These are phyloP conservation scores for Allantophomopsis cytisporea DNA, from an alignment of 2,329 filamentous ascomycete species.

Conservation along the genomic window DNA sequence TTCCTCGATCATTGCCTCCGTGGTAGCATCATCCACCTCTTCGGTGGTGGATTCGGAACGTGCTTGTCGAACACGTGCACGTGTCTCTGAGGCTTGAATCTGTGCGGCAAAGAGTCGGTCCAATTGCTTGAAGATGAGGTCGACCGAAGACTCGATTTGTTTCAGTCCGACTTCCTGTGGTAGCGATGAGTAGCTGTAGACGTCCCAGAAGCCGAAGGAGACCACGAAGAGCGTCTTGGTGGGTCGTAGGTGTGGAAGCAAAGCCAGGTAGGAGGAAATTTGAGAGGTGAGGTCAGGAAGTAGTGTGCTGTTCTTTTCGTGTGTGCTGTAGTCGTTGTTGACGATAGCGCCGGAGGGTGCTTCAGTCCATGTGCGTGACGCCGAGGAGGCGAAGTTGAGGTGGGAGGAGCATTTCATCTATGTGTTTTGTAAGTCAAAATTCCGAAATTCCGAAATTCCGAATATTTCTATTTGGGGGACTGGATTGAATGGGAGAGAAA, in stretches of 20 bases:
- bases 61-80: background rate
- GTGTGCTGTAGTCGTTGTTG: background rate
- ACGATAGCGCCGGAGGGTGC: constrained; percentile 11
- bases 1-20: background rate
- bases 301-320: background rate
- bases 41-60: background rate
- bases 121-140: constrained; percentile 14
- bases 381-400: constrained; percentile 13
- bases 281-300: constrained; percentile 15
- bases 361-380: constrained; percentile 5
- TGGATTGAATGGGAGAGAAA: background rate
- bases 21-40: background rate
- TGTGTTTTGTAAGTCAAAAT: constrained; percentile 1
- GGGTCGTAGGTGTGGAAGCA: constrained; percentile 5
- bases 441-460: too few species aligned
- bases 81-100: background rate
- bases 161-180: constrained; percentile 6
- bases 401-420: constrained; percentile 16
- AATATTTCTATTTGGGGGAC: too few species aligned
- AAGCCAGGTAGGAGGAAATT: constrained; percentile 12
- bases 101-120: constrained; percentile 10
- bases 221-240: constrained; percentile 14
- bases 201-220: constrained; percentile 19
- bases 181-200: constrained; percentile 14
- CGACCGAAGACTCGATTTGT: constrained; percentile 7